phyloP scores from a whole-genome alignment of 2,329 filamentous ascomycete species.

The Colletotrichum spinosum region DNA sequence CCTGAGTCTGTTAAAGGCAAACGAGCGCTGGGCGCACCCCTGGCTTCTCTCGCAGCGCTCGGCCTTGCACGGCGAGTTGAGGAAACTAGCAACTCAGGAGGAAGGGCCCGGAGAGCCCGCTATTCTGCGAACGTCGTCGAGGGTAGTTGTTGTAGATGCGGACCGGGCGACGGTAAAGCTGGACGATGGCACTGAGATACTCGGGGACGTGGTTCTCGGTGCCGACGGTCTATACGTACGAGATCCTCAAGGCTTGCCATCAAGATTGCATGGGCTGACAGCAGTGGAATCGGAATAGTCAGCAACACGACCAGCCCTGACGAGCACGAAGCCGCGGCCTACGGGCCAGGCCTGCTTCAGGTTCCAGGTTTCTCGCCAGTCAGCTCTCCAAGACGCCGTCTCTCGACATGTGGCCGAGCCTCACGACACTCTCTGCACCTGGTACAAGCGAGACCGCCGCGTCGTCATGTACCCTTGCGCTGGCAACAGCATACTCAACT shows the following conservation, averaged over 20 bases:
- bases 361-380: slow-evolving; percentile 57
- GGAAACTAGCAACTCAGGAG: slow-evolving; percentile 46
- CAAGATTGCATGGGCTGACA: slow-evolving; percentile 35
- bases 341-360: slow-evolving; percentile 68
- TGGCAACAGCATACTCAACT: slow-evolving; percentile 57
- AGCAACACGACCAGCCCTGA: slow-evolving; percentile 42
- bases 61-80: slow-evolving; percentile 52
- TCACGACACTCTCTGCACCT: slow-evolving; percentile 49
- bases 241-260: slow-evolving; percentile 40
- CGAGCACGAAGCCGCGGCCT: slow-evolving; percentile 48
- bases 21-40: slow-evolving; percentile 42
- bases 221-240: slow-evolving; percentile 64
- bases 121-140: slow-evolving; percentile 52
- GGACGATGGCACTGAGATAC: slow-evolving; percentile 54
- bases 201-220: slow-evolving; percentile 63
- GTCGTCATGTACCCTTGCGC: slow-evolving; percentile 61
- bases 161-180: slow-evolving; percentile 55
- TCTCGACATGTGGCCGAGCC: slow-evolving; percentile 47
- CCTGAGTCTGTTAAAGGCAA: too few relatives aligned
- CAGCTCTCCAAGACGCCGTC: slow-evolving; percentile 46
- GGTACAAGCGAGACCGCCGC: slow-evolving; percentile 55
- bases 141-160: slow-evolving; percentile 56
- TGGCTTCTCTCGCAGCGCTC: slow-evolving; percentile 53
- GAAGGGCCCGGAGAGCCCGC: slow-evolving; percentile 47
- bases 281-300: neutral